A percentile compares a stretch with the other conserved stretches of the same genome.
Evolutionary conservation across 495 filamentous ascomycete species (phyloP).

Genomic region (Aspergillus egyptiacus): DNA sequence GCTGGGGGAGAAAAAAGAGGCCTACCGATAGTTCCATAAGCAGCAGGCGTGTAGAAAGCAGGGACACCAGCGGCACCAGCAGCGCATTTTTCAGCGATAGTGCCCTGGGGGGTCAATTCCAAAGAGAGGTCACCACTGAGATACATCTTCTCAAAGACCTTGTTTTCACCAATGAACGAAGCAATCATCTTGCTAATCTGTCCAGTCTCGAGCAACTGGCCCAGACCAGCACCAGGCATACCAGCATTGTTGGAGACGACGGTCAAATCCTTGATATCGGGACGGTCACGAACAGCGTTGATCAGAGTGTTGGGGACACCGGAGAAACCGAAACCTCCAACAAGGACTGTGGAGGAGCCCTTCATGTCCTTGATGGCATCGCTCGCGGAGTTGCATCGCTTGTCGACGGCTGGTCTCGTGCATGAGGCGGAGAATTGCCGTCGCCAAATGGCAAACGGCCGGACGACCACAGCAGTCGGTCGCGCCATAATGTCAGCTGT

Average conservation of each 20-base stretch:
- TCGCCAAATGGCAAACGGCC: slow-evolving; percentile 31
- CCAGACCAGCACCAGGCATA: slow-evolving; percentile 68
- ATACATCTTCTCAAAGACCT: slow-evolving; percentile 81
- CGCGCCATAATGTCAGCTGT: slow-evolving; percentile 26
- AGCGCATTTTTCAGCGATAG: slow-evolving; percentile 77
- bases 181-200: slow-evolving; percentile 88
- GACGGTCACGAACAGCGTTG: slow-evolving; percentile 64
- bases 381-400: slow-evolving; percentile 63
- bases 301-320: slow-evolving; percentile 82
- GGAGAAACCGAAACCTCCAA: slow-evolving; percentile 80
- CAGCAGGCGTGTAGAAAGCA: slow-evolving; percentile 87
- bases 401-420: slow-evolving; percentile 64
- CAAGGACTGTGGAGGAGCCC: slow-evolving; percentile 61
- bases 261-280: slow-evolving; percentile 66
- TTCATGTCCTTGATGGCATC: slow-evolving; percentile 71
- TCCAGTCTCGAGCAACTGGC: slow-evolving; percentile 63
- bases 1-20: neutral
- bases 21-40: slow-evolving; percentile 65
- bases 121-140: slow-evolving; percentile 73
- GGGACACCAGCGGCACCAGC: slow-evolving; percentile 81
- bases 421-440: slow-evolving; percentile 60
- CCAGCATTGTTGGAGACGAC: slow-evolving; percentile 90
- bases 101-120: slow-evolving; percentile 84
- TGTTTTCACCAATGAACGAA: slow-evolving; percentile 85
- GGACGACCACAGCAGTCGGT: slow-evolving; percentile 29